These are phyloP conservation scores for Coemansia umbellata DNA, from an alignment of 192 early-diverging fungal species.

Conservation along the genomic window DNA sequence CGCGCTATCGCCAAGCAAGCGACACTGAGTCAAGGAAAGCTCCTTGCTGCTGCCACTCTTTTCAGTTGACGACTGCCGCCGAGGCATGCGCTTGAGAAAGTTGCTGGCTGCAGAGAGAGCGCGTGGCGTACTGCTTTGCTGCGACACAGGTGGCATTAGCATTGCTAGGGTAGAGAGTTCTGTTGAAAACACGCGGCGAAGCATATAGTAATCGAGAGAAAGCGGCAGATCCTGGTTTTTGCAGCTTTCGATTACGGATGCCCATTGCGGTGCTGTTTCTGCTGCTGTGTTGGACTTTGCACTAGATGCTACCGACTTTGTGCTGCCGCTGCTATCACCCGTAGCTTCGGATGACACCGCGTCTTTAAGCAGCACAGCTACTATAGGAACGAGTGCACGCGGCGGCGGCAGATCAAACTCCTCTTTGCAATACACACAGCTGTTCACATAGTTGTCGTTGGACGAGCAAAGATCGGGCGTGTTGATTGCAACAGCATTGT, in stretches of 20 bases:
- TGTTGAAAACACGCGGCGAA: conserved; percentile 42
- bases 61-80: conserved; percentile 24
- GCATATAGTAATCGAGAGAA: conserved; percentile 38
- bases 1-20: conserved; percentile 5
- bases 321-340: background rate
- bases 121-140: conserved; percentile 8
- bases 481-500: conserved; percentile 39
- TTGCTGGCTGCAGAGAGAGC: conserved; percentile 19
- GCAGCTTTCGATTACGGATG: conserved; percentile 19
- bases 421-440: conserved; percentile 38
- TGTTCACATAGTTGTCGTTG: conserved; percentile 39
- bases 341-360: conserved; percentile 28
- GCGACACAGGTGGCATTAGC: conserved; percentile 7
- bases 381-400: conserved; percentile 42
- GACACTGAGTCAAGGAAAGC: conserved; percentile 24
- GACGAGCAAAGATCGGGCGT: conserved; percentile 36
- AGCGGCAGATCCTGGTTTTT: conserved; percentile 20
- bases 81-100: conserved; percentile 44
- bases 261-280: conserved; percentile 13
- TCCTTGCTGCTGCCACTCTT: conserved; percentile 9
- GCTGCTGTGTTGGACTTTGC: background rate
- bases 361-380: conserved; percentile 47
- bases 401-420: conserved; percentile 35
- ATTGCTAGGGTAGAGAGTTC: conserved; percentile 23
- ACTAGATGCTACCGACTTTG: background rate